Evolutionary conservation across 495 filamentous ascomycete genomes (phyloP).

Genomic region (Penicillium samsonianum): DNA sequence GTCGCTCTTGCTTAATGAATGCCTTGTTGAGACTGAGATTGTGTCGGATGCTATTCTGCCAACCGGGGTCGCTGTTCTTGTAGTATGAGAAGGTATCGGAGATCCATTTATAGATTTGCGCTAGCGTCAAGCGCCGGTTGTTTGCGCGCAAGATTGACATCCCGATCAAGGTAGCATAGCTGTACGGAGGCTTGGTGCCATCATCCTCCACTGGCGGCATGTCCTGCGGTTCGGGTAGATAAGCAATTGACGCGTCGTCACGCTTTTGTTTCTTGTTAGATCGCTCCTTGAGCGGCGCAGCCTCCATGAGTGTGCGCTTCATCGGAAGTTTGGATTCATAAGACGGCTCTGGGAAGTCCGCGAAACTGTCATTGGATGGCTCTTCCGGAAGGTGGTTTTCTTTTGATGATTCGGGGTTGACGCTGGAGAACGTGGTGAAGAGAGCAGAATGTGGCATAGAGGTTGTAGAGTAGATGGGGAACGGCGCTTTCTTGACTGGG

Average conservation of each 20-base stretch:
- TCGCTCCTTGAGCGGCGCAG: conserved; percentile 72
- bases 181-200: conserved; percentile 83
- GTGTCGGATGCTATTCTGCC: conserved; percentile 98
- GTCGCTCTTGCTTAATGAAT: conserved; percentile 94
- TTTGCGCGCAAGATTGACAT: conserved; percentile 94
- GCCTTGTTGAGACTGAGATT: conserved; percentile 97
- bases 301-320: conserved; percentile 72
- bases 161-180: conserved; percentile 93
- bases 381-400: conserved; percentile 61
- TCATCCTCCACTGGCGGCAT: conserved; percentile 84
- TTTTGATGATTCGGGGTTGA: conserved; percentile 52
- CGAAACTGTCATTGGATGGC: conserved; percentile 51
- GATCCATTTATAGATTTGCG: conserved; percentile 99
- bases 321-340: conserved; percentile 60
- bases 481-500: conserved; percentile 72
- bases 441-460: conserved; percentile 63
- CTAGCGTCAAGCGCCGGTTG: conserved; percentile 78
- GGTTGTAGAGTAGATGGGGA: conserved; percentile 42
- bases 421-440: conserved; percentile 62
- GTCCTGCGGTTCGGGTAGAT: conserved; percentile 69
- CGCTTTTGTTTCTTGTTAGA: conserved; percentile 61
- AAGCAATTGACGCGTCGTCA: conserved; percentile 47
- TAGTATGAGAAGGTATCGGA: conserved; percentile 91
- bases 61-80: conserved; percentile 77
- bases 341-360: conserved; percentile 54